phyloP scores from a whole-genome alignment of 768 basidiomycete genomes.

The Serendipita sp. region DNA sequence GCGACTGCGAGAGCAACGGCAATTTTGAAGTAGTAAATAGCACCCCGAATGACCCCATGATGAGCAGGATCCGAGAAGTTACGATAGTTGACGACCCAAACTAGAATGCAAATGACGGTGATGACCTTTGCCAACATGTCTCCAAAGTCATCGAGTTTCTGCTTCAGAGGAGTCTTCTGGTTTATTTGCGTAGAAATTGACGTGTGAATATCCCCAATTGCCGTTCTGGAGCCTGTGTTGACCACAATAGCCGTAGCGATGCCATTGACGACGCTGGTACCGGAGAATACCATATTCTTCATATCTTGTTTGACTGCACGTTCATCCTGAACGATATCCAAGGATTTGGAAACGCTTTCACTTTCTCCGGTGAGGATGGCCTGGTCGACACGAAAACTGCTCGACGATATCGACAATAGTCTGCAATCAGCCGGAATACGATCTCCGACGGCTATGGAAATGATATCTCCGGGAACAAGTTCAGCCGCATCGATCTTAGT shows the following conservation, averaged over 20 bases:
- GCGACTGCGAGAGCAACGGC: conserved; percentile 98
- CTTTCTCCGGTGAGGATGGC: conserved; percentile 95
- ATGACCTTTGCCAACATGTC: conserved; percentile 97
- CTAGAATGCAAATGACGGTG: conserved; percentile 87
- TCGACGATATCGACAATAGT: conserved; percentile 75
- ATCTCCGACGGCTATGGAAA: conserved; percentile 84
- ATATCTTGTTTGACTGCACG: conserved; percentile 95
- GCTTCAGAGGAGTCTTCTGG: conserved; percentile 94
- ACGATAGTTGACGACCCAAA: conserved; percentile 93
- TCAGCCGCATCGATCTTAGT: conserved; percentile 67
- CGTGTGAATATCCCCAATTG: conserved; percentile 94
- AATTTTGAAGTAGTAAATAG: conserved; percentile 98
- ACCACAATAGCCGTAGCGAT: conserved; percentile 76
- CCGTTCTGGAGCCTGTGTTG: conserved; percentile 71
- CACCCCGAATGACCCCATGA: conserved; percentile 78
- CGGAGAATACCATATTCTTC: conserved; percentile 91
- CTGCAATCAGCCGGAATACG: conserved; percentile 92
- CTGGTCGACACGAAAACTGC: conserved; percentile 89
- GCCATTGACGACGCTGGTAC: conserved; percentile 92
- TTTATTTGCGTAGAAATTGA: conserved; percentile 85
- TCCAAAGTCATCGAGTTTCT: conserved; percentile 95
- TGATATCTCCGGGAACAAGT: conserved; percentile 89
- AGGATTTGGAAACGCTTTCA: conserved; percentile 68
- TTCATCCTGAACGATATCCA: conserved; percentile 48
- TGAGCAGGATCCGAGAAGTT: conserved; percentile 95